Base-by-base conservation (phyloP, 2,329 filamentous ascomycete species). In the Macroventuria anomochaeta region DNA sequence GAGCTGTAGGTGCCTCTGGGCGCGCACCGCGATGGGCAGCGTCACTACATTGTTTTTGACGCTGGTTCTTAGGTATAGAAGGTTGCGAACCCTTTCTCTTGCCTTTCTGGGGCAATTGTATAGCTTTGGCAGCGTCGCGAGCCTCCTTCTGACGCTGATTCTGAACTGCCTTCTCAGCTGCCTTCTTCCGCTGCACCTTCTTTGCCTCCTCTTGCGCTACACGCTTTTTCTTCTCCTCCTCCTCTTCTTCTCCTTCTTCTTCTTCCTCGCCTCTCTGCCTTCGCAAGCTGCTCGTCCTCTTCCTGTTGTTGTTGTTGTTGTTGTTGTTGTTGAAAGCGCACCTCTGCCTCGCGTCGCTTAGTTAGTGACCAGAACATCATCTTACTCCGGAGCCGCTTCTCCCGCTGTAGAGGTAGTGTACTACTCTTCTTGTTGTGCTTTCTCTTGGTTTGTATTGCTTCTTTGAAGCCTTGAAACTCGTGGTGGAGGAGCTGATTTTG, bases 261-360 rank as follows among this genome's bases (percentile, higher is more conserved):
- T 26, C 3, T 18, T 13, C 15, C n/a, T n/a, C 26, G 23, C 4
- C 26, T 5, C 38, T 42, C 32, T 17, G 3, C 5, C 34, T 38
- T 53, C 4, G 40, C 38, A 4, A n/a, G 18, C 31, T 32, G 25
- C 6, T 43, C 26, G 23, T 31, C 37, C n/a, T 25, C 2, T 17
- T 26, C 18, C 20, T 48, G 51, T 31, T 52, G 36, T 20, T 49
- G 8, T 18, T 33, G 36, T 26, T 39, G 42, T 42, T 59, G 31
- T 15, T 5, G 31, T n/a, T 13, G 23, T 25, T 5, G 23, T 25
- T 25, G 23, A 8, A 5, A 25, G 8, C 23, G 23, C 23, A 25
- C 23, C 23, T 25, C 8, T 25, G 23, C 23, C 8, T 25, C 23
- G 8, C 23, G 8, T 25, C 23, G 23, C 23, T 25, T 25, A 8